Percentiles rank a stretch among this genome's conserved stretches.
Conservation (phyloP, 306 rosid species). For the Quercus berberidifolia region DNA sequence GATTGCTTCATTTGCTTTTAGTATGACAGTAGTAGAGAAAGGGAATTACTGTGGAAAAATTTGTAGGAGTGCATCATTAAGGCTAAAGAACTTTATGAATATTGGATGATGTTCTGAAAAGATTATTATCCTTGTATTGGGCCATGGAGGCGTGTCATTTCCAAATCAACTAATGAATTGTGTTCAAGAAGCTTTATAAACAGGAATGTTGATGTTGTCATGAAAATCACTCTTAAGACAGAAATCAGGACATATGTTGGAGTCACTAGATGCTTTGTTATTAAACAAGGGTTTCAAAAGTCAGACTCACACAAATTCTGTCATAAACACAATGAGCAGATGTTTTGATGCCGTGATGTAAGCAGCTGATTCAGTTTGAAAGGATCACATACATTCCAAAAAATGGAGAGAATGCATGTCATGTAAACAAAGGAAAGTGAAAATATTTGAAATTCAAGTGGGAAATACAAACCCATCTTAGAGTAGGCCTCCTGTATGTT, state of each 20-base stretch:
- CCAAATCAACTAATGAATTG: neutral
- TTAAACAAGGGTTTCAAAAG: slow-evolving; percentile 5
- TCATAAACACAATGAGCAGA: neutral
- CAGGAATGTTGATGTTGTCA: neutral
- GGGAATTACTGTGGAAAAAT: neutral
- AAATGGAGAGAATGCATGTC: neutral
- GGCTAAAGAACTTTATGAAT: neutral
- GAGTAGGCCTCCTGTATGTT: neutral
- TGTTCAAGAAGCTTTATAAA: neutral
- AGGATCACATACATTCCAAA: neutral
- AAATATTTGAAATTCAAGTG: neutral
- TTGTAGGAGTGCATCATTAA: neutral
- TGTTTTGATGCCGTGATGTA: neutral
- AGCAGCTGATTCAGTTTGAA: neutral
- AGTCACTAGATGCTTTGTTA: neutral
- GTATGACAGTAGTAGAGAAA: neutral
- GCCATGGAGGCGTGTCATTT: neutral
- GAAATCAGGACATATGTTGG: neutral
- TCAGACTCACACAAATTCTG: neutral
- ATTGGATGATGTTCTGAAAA: neutral
- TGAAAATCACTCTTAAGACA: neutral
- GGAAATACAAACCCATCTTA: neutral
- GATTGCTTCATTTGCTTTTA: too few relatives aligned
- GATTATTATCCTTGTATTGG: neutral
- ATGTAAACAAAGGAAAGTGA: neutral